Evolutionary conservation across 1,284 basidiomycete species (phyloP).

Genomic region (Fistulinella cinereoalba): DNA sequence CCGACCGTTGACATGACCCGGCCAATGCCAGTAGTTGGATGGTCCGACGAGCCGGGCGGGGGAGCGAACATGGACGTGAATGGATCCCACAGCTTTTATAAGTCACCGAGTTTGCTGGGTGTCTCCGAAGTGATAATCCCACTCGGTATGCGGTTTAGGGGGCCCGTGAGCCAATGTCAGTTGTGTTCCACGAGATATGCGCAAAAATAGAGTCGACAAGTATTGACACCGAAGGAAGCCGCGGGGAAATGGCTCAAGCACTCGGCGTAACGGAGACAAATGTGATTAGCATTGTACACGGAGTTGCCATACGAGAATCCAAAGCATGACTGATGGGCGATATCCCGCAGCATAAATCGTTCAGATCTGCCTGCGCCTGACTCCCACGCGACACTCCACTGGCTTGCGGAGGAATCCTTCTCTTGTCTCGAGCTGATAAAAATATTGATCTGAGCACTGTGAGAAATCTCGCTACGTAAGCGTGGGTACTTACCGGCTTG

Average conservation of each 20-base stretch:
- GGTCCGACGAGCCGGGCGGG: slow-evolving; percentile 4
- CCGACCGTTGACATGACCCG: slow-evolving; percentile 14
- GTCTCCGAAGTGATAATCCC: slow-evolving; percentile 1
- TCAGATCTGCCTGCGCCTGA: slow-evolving; percentile 45
- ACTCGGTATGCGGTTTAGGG: slow-evolving; percentile 3
- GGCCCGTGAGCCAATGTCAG: slow-evolving; percentile 4
- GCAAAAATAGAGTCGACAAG: no score
- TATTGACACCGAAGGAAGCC: slow-evolving; percentile 22
- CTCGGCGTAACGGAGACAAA: slow-evolving; percentile 3
- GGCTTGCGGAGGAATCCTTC: slow-evolving; percentile 84
- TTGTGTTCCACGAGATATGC: no score
- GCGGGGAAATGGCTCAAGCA: slow-evolving; percentile 1
- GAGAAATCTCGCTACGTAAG: slow-evolving; percentile 5
- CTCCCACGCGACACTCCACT: slow-evolving; percentile 60
- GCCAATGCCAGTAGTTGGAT: background rate
- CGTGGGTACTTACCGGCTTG: slow-evolving; percentile 46
- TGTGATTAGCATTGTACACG: slow-evolving; percentile 1
- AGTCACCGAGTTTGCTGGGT: background rate
- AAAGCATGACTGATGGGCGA: background rate
- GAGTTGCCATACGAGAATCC: slow-evolving; percentile 1
- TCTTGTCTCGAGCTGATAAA: slow-evolving; percentile 55
- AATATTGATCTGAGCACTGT: slow-evolving; percentile 1
- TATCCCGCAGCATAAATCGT: background rate
- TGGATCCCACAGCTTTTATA: slow-evolving; percentile 9
- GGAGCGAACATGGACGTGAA: slow-evolving; percentile 8